Percentiles rank a stretch among this genome's conserved stretches.
These are phyloP conservation scores for Suhomyces xylopsoci DNA, from an alignment of 805 yeast genomes.

Conservation along the genomic window DNA sequence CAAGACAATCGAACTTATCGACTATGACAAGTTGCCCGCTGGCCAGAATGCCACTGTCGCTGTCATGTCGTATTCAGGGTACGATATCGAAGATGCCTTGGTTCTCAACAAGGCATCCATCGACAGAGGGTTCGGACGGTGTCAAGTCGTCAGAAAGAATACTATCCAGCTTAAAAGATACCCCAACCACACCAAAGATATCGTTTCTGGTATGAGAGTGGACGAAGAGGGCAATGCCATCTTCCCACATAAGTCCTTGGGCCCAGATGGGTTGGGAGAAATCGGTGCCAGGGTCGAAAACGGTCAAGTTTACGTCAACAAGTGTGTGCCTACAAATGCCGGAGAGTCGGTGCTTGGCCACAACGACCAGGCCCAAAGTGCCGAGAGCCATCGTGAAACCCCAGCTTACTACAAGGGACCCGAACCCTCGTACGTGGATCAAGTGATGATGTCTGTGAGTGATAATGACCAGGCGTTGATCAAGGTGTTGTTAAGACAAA, in stretches of 20 bases:
- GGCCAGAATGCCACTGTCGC: constrained; percentile 99
- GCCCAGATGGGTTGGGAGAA: constrained; percentile 95
- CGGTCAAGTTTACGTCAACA: constrained; percentile 93
- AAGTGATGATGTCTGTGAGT: constrained; percentile 94
- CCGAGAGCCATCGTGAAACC: constrained; percentile 75
- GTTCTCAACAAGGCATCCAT: constrained; percentile 90
- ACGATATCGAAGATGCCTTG: constrained; percentile 98
- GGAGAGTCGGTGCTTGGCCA: constrained; percentile 58
- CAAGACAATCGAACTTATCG: constrained; percentile 90
- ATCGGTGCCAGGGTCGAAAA: constrained; percentile 88
- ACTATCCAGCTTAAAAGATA: constrained; percentile 87
- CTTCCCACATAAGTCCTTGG: constrained; percentile 81
- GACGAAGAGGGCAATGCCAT: constrained; percentile 79
- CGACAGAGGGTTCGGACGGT: constrained; percentile 96
- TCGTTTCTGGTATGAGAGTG: constrained; percentile 86
- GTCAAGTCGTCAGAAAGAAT: constrained; percentile 91
- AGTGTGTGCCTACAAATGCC: constrained; percentile 86
- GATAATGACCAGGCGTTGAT: constrained; percentile 93
- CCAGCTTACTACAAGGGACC: constrained; percentile 94
- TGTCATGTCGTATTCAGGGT: constrained; percentile 98
- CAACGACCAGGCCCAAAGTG: constrained; percentile 30
- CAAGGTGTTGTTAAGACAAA: constrained; percentile 88
- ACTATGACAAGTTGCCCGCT: constrained; percentile 95
- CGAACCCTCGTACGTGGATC: constrained; percentile 92
- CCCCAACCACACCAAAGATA: constrained; percentile 90